Conservation (phyloP, 1,284 basidiomycete genomes). For the Rhizopogon parksii region DNA sequence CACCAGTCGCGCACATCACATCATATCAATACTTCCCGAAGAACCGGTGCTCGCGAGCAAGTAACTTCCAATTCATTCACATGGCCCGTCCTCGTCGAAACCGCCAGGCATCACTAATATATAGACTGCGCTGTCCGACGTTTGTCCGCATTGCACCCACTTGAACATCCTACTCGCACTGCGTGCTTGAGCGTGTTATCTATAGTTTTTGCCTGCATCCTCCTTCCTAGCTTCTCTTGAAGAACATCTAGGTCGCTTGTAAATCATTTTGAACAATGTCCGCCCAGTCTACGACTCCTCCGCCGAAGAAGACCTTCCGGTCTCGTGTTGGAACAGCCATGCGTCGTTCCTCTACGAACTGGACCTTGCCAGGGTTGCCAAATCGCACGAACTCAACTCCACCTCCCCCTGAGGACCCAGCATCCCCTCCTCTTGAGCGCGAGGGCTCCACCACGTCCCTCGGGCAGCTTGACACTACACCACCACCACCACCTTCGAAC, state of each 20-base stretch:
- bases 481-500: constrained; percentile 12
- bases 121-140: constrained; percentile 21
- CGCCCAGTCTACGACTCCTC: constrained; percentile 14
- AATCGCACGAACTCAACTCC: constrained; percentile 23
- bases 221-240: constrained; percentile 6
- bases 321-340: constrained; percentile 28
- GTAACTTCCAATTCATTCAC: constrained; percentile 21
- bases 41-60: constrained; percentile 14
- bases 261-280: not conserved
- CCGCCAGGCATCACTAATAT: constrained; percentile 27
- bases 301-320: constrained; percentile 28
- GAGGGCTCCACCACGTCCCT: constrained; percentile 25
- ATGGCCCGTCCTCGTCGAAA: constrained; percentile 30
- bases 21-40: constrained; percentile 24
- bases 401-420: constrained; percentile 24
- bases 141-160: constrained; percentile 7
- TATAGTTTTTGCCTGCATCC: constrained; percentile 4
- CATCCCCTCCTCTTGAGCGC: constrained; percentile 21
- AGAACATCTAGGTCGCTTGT: not conserved
- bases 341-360: constrained; percentile 28
- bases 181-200: constrained; percentile 11
- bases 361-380: constrained; percentile 25
- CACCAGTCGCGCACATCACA: constrained; percentile 21
- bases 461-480: constrained; percentile 22
- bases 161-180: constrained; percentile 7